phyloP scores from a whole-genome alignment of 768 basidiomycete genomes.

The Boletus barrowsii region DNA sequence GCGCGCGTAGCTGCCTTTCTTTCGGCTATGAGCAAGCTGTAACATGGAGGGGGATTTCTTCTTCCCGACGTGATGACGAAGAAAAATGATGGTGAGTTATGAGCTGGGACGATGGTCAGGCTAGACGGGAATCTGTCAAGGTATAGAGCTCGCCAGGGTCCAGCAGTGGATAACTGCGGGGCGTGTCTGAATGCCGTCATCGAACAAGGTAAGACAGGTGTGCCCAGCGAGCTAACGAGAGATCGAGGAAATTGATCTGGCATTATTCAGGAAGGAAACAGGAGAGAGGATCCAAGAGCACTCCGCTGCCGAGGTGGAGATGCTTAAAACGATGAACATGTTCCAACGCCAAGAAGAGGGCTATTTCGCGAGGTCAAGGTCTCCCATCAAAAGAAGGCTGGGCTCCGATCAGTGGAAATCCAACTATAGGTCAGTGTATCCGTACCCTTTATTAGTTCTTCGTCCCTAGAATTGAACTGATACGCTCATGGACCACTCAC shows the following conservation, averaged over 20 bases:
- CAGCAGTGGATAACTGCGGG: no score
- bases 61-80: slow-evolving; percentile 47
- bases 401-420: no score
- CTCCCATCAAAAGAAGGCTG: slow-evolving; percentile 49
- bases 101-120: neutral
- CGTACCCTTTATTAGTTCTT: no score
- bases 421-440: no score
- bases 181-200: no score
- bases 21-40: slow-evolving; percentile 60
- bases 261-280: slow-evolving; percentile 67
- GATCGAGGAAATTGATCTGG: no score
- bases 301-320: slow-evolving; percentile 55
- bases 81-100: slow-evolving; percentile 41
- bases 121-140: no score
- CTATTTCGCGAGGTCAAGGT: slow-evolving; percentile 75
- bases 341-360: slow-evolving; percentile 63
- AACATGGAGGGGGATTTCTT: slow-evolving; percentile 67
- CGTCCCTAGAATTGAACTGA: neutral
- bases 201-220: no score
- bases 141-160: slow-evolving; percentile 20
- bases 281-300: slow-evolving; percentile 66
- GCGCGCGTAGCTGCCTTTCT: slow-evolving; percentile 52
- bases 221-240: no score
- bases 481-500: neutral
- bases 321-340: slow-evolving; percentile 47